A percentile compares a stretch with the other conserved stretches of the same genome.
phyloP scores from a whole-genome alignment of 2,329 filamentous ascomycete genomes.

The Colletotrichum gloeosporioides region DNA sequence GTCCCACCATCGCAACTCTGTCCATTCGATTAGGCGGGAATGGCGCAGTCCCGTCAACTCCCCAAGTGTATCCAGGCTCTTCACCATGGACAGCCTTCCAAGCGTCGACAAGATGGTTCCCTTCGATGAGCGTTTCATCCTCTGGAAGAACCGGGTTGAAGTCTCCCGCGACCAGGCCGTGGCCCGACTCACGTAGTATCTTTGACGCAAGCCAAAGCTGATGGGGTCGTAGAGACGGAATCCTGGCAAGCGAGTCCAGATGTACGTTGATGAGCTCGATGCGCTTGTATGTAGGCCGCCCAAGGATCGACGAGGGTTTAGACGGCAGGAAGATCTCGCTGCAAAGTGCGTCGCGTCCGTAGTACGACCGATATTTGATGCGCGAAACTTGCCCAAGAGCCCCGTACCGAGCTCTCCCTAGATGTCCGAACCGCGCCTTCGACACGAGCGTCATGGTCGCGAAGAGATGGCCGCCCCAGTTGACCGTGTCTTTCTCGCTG shows the following conservation, averaged over 20 bases:
- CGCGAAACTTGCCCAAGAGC: slow-evolving; percentile 35
- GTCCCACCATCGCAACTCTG: slow-evolving; percentile 36
- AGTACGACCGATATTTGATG: slow-evolving; percentile 34
- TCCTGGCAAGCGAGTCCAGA: slow-evolving; percentile 37
- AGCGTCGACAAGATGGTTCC: slow-evolving; percentile 38
- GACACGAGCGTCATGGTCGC: slow-evolving; percentile 33
- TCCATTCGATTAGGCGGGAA: slow-evolving; percentile 41
- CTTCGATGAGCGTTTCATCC: slow-evolving; percentile 33
- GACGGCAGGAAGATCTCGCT: slow-evolving; percentile 34
- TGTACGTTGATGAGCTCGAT: slow-evolving; percentile 43
- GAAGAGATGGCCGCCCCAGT: slow-evolving; percentile 28
- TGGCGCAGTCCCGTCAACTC: slow-evolving; percentile 33
- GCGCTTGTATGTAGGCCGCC: background rate
- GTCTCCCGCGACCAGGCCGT: slow-evolving; percentile 42
- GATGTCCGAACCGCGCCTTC: slow-evolving; percentile 26
- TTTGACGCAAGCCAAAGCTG: slow-evolving; percentile 32
- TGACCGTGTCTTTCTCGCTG: slow-evolving; percentile 31
- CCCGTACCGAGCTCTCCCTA: background rate
- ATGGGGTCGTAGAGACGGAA: slow-evolving; percentile 31
- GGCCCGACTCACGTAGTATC: slow-evolving; percentile 29
- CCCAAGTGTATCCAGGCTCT: slow-evolving; percentile 42
- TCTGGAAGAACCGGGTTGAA: slow-evolving; percentile 43
- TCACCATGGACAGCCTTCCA: slow-evolving; percentile 33
- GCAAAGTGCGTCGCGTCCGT: slow-evolving; percentile 37
- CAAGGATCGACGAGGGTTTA: background rate